Evolutionary conservation across 2,329 filamentous ascomycete genomes (phyloP).

Genomic region (Pestalotiopsis sp.): DNA sequence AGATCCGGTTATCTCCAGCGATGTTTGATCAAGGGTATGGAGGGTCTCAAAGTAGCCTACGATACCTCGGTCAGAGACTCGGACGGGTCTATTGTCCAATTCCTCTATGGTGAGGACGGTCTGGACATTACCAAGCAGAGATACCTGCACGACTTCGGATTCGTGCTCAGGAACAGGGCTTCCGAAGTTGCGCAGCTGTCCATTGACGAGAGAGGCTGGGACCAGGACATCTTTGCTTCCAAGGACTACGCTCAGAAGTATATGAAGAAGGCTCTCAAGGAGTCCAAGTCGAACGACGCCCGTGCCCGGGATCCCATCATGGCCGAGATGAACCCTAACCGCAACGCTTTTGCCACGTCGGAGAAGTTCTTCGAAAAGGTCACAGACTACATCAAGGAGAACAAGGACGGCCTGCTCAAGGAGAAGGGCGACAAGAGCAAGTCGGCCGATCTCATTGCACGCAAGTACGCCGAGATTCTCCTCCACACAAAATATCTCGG

Average conservation of each 20-base stretch:
- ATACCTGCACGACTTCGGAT: conserved; percentile 87
- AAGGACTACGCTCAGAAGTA: conserved; percentile 69
- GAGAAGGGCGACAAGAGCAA: conserved; percentile 45
- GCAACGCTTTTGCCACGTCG: conserved; percentile 82
- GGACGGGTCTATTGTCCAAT: conserved; percentile 91
- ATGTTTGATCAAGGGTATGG: conserved; percentile 98
- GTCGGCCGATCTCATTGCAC: conserved; percentile 28
- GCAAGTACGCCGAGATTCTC: conserved; percentile 79
- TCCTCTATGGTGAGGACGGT: conserved; percentile 95
- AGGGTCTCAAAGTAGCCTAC: conserved; percentile 88
- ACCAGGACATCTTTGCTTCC: conserved; percentile 46
- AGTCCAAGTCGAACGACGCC: conserved; percentile 56
- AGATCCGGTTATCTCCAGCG: conserved; percentile 95
- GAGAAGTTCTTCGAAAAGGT: conserved; percentile 79
- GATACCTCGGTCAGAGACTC: conserved; percentile 93
- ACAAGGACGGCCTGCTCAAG: conserved; percentile 63
- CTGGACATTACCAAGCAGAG: conserved; percentile 93
- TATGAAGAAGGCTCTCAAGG: conserved; percentile 81
- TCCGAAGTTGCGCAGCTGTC: conserved; percentile 79
- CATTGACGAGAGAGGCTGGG: conserved; percentile 53
- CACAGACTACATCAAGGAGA: conserved; percentile 76
- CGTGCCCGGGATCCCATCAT: conserved; percentile 76
- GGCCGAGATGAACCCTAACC: conserved; percentile 72
- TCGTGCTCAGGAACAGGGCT: conserved; percentile 81
- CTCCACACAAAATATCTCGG: conserved; percentile 92